Base-by-base conservation (phyloP, 768 basidiomycete genomes). In the Stropharia rugosoannulata region DNA sequence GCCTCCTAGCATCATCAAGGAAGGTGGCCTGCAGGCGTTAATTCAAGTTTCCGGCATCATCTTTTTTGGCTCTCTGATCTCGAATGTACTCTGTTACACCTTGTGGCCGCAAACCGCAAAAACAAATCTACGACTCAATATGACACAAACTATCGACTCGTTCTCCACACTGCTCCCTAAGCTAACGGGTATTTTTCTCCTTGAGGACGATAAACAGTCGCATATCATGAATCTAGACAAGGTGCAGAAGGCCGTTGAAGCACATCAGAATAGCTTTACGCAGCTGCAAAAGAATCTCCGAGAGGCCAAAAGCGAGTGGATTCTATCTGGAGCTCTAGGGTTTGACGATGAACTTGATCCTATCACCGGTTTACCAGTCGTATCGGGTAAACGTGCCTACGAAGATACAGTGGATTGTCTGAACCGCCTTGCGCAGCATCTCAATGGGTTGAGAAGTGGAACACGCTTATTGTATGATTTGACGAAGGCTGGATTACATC, bases 51-150 rank as follows among this genome's bases (percentile, higher is more conserved):
- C 87, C 1, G 80, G 87, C 58, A 90, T 95, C 71, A 86, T 95
- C 22, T 56, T 87, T 32, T 78, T 87, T 52, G 97, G 97, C 9
- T 83, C 86, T 0, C 55, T 75, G 29, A 82, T 94, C 59, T 89
- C 92, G 18, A 98, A 96, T 68, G 38, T 92, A 18, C 84, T 93
- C 44, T 99, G 96, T 71, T 89, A 86, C 63, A 59, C 78, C 18
- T 69, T 98, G 12, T 97, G 93, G 93, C 93, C 81, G 2, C 89
- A 85, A 71, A 89, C 86, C 36, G 95, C 97, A 0, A 91, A 90
- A 2, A 76, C 79, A 19, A 87, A 89, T 57, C 81, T 99, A 3
- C 93, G 96, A 66, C 77, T 70, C 15, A 88, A 91, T 70, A 95
- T 97, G 85, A 83, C 81, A 22, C 86, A 87, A 66, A 91, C 90